These are phyloP conservation scores for Kuraishia borneana DNA, from an alignment of 805 yeast species.

Conservation along the genomic window DNA sequence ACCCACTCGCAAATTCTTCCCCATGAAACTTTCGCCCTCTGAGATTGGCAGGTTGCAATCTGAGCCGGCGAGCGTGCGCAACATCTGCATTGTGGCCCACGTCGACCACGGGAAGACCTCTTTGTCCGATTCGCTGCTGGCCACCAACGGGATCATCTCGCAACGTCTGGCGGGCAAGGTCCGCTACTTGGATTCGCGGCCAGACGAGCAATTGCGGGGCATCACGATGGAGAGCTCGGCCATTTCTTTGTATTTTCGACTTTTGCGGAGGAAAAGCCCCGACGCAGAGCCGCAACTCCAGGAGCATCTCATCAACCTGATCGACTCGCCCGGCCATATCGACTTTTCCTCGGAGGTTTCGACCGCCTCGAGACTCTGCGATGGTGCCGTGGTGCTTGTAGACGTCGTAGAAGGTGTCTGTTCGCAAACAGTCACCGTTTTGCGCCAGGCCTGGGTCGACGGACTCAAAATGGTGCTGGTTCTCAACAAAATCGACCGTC, in stretches of 20 bases:
- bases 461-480: conserved; percentile 81
- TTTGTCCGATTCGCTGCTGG: conserved; percentile 80
- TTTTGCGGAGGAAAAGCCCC: conserved; percentile 32
- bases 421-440: conserved; percentile 90
- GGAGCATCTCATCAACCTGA: conserved; percentile 80
- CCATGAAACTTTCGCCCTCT: conserved; percentile 51
- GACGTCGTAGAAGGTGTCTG: conserved; percentile 99
- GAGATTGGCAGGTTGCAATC: conserved; percentile 58
- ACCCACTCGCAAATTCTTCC: no score
- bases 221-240: conserved; percentile 98
- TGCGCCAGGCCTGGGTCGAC: conserved; percentile 94
- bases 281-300: conserved; percentile 28
- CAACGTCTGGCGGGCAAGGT: conserved; percentile 93
- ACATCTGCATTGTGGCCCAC: conserved; percentile 93
- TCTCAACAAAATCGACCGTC: conserved; percentile 81
- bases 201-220: conserved; percentile 93
- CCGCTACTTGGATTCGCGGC: conserved; percentile 83
- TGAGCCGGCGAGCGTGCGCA: conserved; percentile 62
- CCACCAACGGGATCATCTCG: conserved; percentile 94
- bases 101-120: conserved; percentile 99
- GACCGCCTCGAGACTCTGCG: conserved; percentile 91
- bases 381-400: conserved; percentile 90
- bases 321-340: conserved; percentile 99
- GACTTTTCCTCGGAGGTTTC: conserved; percentile 96
- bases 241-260: conserved; percentile 80